Evolutionary conservation across 768 basidiomycete species (phyloP), one percentile per base, ranked within the genome.

Genomic region (Botryobasidium botryosum): DNA sequence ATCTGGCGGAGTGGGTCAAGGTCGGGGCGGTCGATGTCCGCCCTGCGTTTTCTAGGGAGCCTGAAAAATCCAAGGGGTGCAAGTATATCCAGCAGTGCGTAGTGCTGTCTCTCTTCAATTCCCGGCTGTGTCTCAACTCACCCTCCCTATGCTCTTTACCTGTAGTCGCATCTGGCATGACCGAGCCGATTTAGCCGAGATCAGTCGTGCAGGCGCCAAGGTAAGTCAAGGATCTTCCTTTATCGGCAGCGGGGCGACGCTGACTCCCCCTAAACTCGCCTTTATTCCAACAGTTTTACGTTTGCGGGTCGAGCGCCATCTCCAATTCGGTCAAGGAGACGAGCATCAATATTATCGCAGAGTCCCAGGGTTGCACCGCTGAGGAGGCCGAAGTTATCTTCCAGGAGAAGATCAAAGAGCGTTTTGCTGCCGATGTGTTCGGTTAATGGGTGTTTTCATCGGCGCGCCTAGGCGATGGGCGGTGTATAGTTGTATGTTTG

Each of bases 401-500:
- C 45, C 56, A 61, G 45, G 52, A 50, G 31, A 56, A 66, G 13
- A 59, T 58, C 25, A 59, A 61, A n/a, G 64, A 61, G 5, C 57
- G 68, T 13, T 68, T 65, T 50, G 66, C 66, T 2, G 66, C 66
- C 2, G 68, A 69, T 51, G 61, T 69, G 21, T 70, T n/a, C n/a
- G n/a, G n/a, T n/a, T n/a, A n/a, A n/a, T n/a, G n/a, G n/a, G n/a
- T n/a, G n/a, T n/a, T n/a, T n/a, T n/a, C n/a, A n/a, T n/a, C n/a
- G n/a, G n/a, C n/a, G n/a, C n/a, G n/a, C n/a, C n/a, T n/a, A n/a
- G n/a, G n/a, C n/a, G n/a, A n/a, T n/a, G n/a, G n/a, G n/a, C n/a
- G n/a, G n/a, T n/a, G n/a, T n/a, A n/a, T n/a, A n/a, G n/a, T n/a
- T n/a, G n/a, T n/a, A n/a, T n/a, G n/a, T n/a, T n/a, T n/a, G n/a